A percentile compares a stretch with the other conserved stretches of the same genome.
Evolutionary conservation across 306 rosid species (phyloP).

Genomic region (Cucurbita maxima): DNA sequence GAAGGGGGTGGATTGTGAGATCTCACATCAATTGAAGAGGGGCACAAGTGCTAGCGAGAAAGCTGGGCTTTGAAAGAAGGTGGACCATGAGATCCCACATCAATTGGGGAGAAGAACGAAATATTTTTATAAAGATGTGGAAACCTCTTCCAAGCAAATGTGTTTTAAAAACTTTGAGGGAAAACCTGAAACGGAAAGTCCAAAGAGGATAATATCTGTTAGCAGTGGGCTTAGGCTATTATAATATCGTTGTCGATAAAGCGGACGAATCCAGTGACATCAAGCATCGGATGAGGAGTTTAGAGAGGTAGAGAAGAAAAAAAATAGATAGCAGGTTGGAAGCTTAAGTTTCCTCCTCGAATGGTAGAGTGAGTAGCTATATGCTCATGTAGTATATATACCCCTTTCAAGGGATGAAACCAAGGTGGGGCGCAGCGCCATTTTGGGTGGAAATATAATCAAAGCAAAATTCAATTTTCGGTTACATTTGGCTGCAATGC

Average conservation of each 20-base stretch:
- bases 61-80: too few species aligned
- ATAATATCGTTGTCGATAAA: constrained; percentile 20
- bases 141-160: too few species aligned
- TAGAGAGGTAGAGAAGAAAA: not conserved
- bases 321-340: not conserved
- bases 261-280: constrained; percentile 16
- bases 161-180: too few species aligned
- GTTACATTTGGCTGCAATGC: not conserved
- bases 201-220: too few species aligned
- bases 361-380: not conserved
- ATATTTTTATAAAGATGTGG: too few species aligned
- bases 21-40: too few species aligned
- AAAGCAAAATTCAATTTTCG: not conserved
- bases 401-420: constrained; percentile 22
- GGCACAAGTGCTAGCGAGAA: too few species aligned
- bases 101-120: too few species aligned
- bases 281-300: constrained; percentile 23
- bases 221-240: too few species aligned
- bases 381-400: not conserved
- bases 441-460: constrained; percentile 9
- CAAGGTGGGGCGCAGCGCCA: constrained; percentile 69
- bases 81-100: too few species aligned
- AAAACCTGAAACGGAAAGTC: too few species aligned
- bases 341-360: not conserved
- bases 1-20: too few species aligned